These are phyloP conservation scores for Phylloporus arenicola DNA, from an alignment of 768 basidiomycete species.

Conservation along the genomic window DNA sequence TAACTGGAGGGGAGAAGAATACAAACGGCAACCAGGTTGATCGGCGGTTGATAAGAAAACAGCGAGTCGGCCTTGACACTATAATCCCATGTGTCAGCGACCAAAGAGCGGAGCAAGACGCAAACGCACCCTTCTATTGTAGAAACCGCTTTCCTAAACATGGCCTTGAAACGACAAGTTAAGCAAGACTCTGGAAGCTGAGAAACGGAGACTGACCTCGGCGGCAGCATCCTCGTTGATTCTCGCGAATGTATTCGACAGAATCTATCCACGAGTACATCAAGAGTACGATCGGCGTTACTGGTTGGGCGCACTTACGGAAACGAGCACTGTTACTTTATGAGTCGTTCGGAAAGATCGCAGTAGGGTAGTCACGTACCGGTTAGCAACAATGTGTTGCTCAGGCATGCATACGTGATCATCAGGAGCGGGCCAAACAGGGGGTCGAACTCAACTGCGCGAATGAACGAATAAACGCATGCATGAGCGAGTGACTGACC, in stretches of 20 bases:
- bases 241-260: slow-evolving; percentile 91
- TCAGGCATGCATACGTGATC: slow-evolving; percentile 86
- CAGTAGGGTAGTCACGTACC: slow-evolving; percentile 40
- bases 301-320: slow-evolving; percentile 41
- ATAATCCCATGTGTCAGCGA: slow-evolving; percentile 10
- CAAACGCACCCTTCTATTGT: slow-evolving; percentile 81
- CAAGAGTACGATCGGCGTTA: neutral
- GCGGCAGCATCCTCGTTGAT: slow-evolving; percentile 92
- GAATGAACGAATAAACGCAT: slow-evolving; percentile 2
- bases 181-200: neutral
- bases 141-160: slow-evolving; percentile 91
- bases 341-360: neutral
- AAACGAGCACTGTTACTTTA: slow-evolving; percentile 60
- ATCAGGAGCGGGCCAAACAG: slow-evolving; percentile 89
- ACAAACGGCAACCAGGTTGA: slow-evolving; percentile 83
- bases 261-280: slow-evolving; percentile 51
- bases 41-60: slow-evolving; percentile 91
- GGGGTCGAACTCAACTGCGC: slow-evolving; percentile 69
- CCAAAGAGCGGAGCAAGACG: neutral
- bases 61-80: slow-evolving; percentile 86
- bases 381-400: slow-evolving; percentile 88
- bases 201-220: slow-evolving; percentile 47
- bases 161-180: slow-evolving; percentile 48
- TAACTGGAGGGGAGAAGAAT: slow-evolving; percentile 86
- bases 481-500: slow-evolving; percentile 42